phyloP scores from a whole-genome alignment of 2,329 filamentous ascomycete genomes.

The Calycina herbarum region DNA sequence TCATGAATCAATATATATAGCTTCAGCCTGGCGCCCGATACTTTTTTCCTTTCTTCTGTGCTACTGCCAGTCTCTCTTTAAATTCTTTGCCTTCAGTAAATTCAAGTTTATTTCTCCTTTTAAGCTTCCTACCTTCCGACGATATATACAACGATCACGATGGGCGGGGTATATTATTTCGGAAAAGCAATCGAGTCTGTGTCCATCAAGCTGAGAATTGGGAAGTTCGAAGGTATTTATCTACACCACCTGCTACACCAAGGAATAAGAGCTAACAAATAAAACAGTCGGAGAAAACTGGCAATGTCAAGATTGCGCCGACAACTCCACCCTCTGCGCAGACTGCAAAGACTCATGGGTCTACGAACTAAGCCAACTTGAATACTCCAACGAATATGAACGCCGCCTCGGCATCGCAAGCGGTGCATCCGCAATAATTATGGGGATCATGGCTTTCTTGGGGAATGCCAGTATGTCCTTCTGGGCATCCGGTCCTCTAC shows the following conservation, averaged over 20 bases:
- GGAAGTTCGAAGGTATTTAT: conserved; percentile 5
- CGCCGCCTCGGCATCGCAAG: background rate
- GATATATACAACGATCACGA: background rate
- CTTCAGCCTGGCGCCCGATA: too few species aligned
- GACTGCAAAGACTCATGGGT: conserved; percentile 7
- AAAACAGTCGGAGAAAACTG: conserved; percentile 7
- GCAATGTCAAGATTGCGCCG: background rate
- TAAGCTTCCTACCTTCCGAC: background rate
- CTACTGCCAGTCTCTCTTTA: background rate
- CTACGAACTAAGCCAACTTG: background rate
- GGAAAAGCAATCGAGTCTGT: background rate
- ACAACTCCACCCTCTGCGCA: background rate
- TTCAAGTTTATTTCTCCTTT: too few species aligned
- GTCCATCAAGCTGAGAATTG: background rate
- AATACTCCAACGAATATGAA: conserved; percentile 4
- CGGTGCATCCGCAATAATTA: background rate
- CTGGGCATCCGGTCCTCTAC: background rate
- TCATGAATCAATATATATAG: too few species aligned
- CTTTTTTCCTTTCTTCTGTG: too few species aligned
- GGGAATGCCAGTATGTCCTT: background rate
- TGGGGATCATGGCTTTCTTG: background rate
- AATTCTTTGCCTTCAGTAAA: background rate
- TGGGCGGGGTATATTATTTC: background rate
- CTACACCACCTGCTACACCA: background rate
- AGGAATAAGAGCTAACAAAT: background rate